phyloP scores from a whole-genome alignment of 2,329 filamentous ascomycete genomes.

The Talaromyces sp. region DNA sequence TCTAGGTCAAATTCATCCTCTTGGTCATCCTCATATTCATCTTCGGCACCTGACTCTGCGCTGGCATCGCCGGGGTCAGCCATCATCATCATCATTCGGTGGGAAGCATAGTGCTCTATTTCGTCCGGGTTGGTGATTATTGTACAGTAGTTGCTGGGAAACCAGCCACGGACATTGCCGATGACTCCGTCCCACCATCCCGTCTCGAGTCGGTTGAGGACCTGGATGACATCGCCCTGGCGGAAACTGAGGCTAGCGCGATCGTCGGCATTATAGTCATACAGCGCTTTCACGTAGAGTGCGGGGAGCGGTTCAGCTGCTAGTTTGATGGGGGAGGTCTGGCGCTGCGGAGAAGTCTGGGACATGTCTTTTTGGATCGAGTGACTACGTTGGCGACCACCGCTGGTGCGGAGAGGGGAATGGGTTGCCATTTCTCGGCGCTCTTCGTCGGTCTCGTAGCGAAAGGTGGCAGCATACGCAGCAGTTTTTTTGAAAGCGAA shows the following conservation, averaged over 20 bases:
- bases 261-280: slow-evolving; percentile 98
- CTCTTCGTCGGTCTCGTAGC: slow-evolving; percentile 31
- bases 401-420: slow-evolving; percentile 29
- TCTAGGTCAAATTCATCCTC: slow-evolving; percentile 68
- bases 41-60: slow-evolving; percentile 54
- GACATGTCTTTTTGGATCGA: slow-evolving; percentile 27
- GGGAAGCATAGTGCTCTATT: slow-evolving; percentile 61
- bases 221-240: slow-evolving; percentile 95
- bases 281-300: slow-evolving; percentile 89
- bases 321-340: slow-evolving; percentile 33
- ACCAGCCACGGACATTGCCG: slow-evolving; percentile 95
- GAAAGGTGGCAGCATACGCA: slow-evolving; percentile 43
- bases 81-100: slow-evolving; percentile 39
- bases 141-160: slow-evolving; percentile 97
- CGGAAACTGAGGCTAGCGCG: slow-evolving; percentile 95
- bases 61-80: slow-evolving; percentile 52
- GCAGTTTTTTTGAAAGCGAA: slow-evolving; percentile 36
- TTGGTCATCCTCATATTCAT: slow-evolving; percentile 62
- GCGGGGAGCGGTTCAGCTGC: slow-evolving; percentile 45
- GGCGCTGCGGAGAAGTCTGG: slow-evolving; percentile 28
- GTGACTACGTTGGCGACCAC: slow-evolving; percentile 33
- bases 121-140: slow-evolving; percentile 77
- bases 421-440: slow-evolving; percentile 33
- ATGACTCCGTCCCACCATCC: slow-evolving; percentile 99
- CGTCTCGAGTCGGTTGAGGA: slow-evolving; percentile 95